Conservation (phyloP, 441 rosid species). For the Euphorbia corollata region DNA sequence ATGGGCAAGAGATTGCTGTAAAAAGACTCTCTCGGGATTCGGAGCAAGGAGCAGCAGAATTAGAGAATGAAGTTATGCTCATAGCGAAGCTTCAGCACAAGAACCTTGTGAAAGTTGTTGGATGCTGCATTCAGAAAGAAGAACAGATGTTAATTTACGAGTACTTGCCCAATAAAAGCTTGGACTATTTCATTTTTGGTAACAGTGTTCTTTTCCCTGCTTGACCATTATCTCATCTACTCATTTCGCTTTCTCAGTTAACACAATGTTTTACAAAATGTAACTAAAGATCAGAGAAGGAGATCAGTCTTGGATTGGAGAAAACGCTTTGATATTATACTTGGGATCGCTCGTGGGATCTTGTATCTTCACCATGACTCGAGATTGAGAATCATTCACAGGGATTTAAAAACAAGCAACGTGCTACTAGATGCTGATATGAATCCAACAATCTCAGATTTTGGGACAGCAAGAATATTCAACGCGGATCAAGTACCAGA, state of each 20-base stretch:
- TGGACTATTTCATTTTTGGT: slow-evolving; percentile 20
- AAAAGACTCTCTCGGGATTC: slow-evolving; percentile 15
- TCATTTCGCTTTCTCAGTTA: too few species aligned
- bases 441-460: slow-evolving; percentile 51
- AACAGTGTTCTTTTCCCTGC: too few species aligned
- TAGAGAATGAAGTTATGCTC: slow-evolving; percentile 17
- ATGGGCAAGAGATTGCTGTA: slow-evolving; percentile 15
- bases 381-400: slow-evolving; percentile 33
- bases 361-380: slow-evolving; percentile 39
- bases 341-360: slow-evolving; percentile 15
- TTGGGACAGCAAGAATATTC: slow-evolving; percentile 47
- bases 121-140: slow-evolving; percentile 13
- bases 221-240: too few species aligned
- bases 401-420: slow-evolving; percentile 44
- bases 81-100: slow-evolving; percentile 21
- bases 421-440: slow-evolving; percentile 38
- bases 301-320: slow-evolving; percentile 10
- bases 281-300: slow-evolving; percentile 15
- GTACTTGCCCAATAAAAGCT: slow-evolving; percentile 16
- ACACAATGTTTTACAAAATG: too few species aligned
- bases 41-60: slow-evolving; percentile 15
- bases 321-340: slow-evolving; percentile 11
- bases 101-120: slow-evolving; percentile 18
- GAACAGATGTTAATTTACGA: slow-evolving; percentile 16
- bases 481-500: slow-evolving; percentile 21